A percentile compares a stretch with the other conserved stretches of the same genome.
These are phyloP conservation scores for Immersiella caudata DNA, from an alignment of 495 filamentous ascomycete genomes.

Conservation along the genomic window DNA sequence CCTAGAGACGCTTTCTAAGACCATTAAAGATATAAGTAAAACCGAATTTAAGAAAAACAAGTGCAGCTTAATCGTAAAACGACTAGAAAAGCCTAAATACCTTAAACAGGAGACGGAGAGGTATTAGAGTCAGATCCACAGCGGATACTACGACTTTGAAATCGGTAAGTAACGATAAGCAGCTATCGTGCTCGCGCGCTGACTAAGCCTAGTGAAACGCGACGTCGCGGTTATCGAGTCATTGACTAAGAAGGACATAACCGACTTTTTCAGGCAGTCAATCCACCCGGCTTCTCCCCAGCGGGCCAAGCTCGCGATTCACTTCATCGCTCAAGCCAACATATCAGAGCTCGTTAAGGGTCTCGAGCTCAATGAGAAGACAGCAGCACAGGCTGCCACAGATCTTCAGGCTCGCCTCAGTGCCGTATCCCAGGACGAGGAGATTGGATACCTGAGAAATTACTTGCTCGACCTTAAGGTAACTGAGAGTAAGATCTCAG, in stretches of 20 bases:
- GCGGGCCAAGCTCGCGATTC: constrained; percentile 80
- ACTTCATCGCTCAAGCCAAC: constrained; percentile 75
- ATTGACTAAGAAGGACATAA: constrained; percentile 75
- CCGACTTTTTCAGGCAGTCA: constrained; percentile 76
- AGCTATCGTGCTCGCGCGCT: neutral
- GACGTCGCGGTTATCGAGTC: constrained; percentile 75
- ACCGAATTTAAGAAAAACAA: constrained; percentile 93
- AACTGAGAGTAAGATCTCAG: constrained; percentile 38
- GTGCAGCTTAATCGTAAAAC: constrained; percentile 82
- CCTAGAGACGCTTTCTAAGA: constrained; percentile 64
- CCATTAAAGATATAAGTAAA: constrained; percentile 74
- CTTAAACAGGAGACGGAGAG: constrained; percentile 79
- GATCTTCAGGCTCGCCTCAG: constrained; percentile 39
- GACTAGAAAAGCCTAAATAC: constrained; percentile 92
- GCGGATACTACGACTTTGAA: constrained; percentile 87
- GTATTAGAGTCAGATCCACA: constrained; percentile 82
- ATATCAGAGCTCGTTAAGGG: constrained; percentile 55
- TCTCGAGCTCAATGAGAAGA: constrained; percentile 26
- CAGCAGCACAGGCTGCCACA: constrained; percentile 33
- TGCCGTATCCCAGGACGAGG: constrained; percentile 36
- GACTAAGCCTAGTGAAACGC: constrained; percentile 61
- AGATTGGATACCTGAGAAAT: constrained; percentile 38
- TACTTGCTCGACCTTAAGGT: constrained; percentile 40
- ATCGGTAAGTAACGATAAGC: constrained; percentile 57
- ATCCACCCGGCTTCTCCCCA: constrained; percentile 71